Evolutionary conservation across 352 stramenopile genomes (phyloP).

Genomic region (Phytopythium kandeliae): DNA sequence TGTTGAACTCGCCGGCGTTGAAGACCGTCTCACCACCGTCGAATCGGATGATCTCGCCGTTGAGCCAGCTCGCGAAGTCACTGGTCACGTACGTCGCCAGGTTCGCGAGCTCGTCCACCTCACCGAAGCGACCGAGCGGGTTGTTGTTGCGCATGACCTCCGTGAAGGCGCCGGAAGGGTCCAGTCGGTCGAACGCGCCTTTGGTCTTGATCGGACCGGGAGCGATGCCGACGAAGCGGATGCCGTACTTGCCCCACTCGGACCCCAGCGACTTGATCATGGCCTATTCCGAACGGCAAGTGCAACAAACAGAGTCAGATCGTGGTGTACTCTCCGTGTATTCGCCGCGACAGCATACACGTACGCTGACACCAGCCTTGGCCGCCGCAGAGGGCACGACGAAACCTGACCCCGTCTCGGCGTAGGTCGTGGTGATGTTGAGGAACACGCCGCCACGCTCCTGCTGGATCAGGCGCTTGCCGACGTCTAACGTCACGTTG

Average conservation of each 20-base stretch:
- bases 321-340: no score
- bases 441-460: conserved; percentile 87
- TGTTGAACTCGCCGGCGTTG: conserved; percentile 79
- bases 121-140: conserved; percentile 64
- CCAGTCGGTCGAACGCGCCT: conserved; percentile 71
- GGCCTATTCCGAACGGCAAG: conserved; percentile 42
- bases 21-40: conserved; percentile 73
- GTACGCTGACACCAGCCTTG: conserved; percentile 91
- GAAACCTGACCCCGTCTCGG: conserved; percentile 92
- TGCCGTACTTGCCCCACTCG: conserved; percentile 95
- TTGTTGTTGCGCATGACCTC: conserved; percentile 66
- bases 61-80: conserved; percentile 80
- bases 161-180: conserved; percentile 63
- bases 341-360: no score
- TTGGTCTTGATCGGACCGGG: conserved; percentile 93
- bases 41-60: conserved; percentile 77
- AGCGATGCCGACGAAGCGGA: conserved; percentile 96
- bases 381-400: conserved; percentile 94
- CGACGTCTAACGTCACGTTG: conserved; percentile 78
- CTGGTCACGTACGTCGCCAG: conserved; percentile 69
- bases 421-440: conserved; percentile 96
- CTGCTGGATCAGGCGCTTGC: conserved; percentile 75
- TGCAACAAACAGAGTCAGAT: neutral
- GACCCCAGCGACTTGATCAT: conserved; percentile 94
- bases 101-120: conserved; percentile 77